Evolutionary conservation across 352 stramenopile genomes (phyloP).

Genomic region (Pilasporangium apinafurcum): DNA sequence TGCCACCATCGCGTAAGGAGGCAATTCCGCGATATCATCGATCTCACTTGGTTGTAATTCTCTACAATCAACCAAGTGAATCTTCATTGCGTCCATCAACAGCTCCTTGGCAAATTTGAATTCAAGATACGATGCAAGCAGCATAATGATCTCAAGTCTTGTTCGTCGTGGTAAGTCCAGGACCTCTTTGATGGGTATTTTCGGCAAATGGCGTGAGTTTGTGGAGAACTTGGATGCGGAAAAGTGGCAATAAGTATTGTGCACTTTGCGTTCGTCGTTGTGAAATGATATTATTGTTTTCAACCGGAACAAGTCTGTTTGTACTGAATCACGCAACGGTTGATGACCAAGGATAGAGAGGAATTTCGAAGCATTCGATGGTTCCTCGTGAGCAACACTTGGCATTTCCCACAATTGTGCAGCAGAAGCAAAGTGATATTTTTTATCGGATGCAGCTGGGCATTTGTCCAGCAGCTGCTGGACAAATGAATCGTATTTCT

Average conservation of each 20-base stretch:
- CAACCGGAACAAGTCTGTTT: constrained; percentile 31
- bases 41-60: constrained; percentile 11
- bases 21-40: constrained; percentile 27
- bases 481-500: constrained; percentile 32
- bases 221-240: constrained; percentile 19
- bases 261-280: constrained; percentile 30
- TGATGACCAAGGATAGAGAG: too few species aligned
- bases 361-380: too few species aligned
- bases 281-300: constrained; percentile 29
- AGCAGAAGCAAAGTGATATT: neutral
- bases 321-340: neutral
- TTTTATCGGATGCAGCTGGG: neutral
- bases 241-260: constrained; percentile 44
- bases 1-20: constrained; percentile 32
- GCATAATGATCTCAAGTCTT: constrained; percentile 24
- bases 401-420: constrained; percentile 24
- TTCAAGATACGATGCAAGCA: constrained; percentile 30
- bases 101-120: constrained; percentile 32
- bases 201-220: constrained; percentile 26
- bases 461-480: constrained; percentile 9
- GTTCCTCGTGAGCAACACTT: too few species aligned
- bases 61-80: constrained; percentile 25
- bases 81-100: constrained; percentile 34
- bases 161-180: constrained; percentile 14
- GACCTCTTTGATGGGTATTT: constrained; percentile 21